Base-by-base conservation (phyloP, 208 protist genomes). In the Leishmania gerbilli region DNA sequence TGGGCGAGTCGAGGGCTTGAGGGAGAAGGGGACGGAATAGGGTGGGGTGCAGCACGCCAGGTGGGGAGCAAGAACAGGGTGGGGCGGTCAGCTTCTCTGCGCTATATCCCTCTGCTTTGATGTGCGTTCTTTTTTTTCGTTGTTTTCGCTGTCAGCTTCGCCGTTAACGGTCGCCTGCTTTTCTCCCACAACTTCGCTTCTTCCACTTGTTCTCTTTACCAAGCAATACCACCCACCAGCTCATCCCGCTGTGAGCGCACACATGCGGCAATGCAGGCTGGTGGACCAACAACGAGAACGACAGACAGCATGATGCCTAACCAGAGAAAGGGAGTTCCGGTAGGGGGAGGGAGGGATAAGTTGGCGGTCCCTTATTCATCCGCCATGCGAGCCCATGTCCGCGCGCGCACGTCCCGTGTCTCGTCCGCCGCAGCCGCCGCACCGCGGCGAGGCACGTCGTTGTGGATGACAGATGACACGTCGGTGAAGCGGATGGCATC, bases 401-500 rank as follows among this genome's bases (percentile, higher is more conserved):
- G 74, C 7, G 47, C n/a, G 24, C 81, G 81, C 65, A 64, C 37
- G 19, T 84, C 81, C 15, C 76, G 81, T 31, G 74, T 24, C 58
- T 82, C 74, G 19, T 77, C 74, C 21, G 27, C 51, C 9, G 34
- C 72, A n/a, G 34, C 56, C 45, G 72, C 56, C 47, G 60, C 31
- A 11, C 77, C 84, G 51, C 76, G 51, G n/a, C 81, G 67, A 56
- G 24, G 75, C n/a, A 84, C 75, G 49, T 74, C 71, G 49, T 79
- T 84, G 62, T 83, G 72, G 9, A 94, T 84, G 56, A 93, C 82
- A 19, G 85, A 79, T 37, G 84, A 82, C 37, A 95, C 87, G 69
- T 95, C 92, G 27, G 80, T 79, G 83, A 95, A 97, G 51, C 85
- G 84, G 60, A 95, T 75, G 21, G 83, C 84, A 51, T 95, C 88